A percentile compares a stretch with the other conserved stretches of the same genome.
Evolutionary conservation across 1,284 basidiomycete genomes (phyloP).

Genomic region (Marasmius oreades): DNA sequence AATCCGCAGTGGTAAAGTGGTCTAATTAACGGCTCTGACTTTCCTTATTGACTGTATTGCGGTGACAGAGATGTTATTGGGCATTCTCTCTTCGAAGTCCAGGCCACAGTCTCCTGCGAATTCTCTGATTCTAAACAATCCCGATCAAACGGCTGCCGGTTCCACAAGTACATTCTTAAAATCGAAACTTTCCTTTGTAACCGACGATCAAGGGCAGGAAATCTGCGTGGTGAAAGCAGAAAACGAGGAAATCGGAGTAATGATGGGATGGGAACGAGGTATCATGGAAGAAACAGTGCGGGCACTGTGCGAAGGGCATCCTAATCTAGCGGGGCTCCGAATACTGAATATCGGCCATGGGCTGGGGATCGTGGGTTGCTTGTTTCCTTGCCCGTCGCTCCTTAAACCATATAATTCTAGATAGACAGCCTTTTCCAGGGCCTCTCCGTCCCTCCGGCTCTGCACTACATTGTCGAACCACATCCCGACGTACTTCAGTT

Average conservation of each 20-base stretch:
- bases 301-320: conserved; percentile 53
- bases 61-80: conserved; percentile 59
- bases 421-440: conserved; percentile 83
- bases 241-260: conserved; percentile 78
- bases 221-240: conserved; percentile 74
- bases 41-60: conserved; percentile 3
- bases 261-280: conserved; percentile 93
- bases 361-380: conserved; percentile 78
- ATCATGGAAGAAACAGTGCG: conserved; percentile 79
- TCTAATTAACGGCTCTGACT: conserved; percentile 9
- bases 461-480: conserved; percentile 93
- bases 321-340: conserved; percentile 50
- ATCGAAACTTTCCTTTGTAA: conserved; percentile 69
- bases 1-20: conserved; percentile 68
- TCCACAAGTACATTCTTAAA: conserved; percentile 76
- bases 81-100: conserved; percentile 49
- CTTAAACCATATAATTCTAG: conserved; percentile 35
- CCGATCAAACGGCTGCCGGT: conserved; percentile 67
- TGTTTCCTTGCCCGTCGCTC: conserved; percentile 6
- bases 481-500: conserved; percentile 87
- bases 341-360: conserved; percentile 94
- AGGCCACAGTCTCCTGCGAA: conserved; percentile 34
- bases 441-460: conserved; percentile 53
- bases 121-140: conserved; percentile 48
- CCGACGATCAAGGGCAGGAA: conserved; percentile 76